A percentile compares a stretch with the other conserved stretches of the same genome.
Conservation (phyloP, 352 stramenopile species). For the Phytophthora palmivora region DNA sequence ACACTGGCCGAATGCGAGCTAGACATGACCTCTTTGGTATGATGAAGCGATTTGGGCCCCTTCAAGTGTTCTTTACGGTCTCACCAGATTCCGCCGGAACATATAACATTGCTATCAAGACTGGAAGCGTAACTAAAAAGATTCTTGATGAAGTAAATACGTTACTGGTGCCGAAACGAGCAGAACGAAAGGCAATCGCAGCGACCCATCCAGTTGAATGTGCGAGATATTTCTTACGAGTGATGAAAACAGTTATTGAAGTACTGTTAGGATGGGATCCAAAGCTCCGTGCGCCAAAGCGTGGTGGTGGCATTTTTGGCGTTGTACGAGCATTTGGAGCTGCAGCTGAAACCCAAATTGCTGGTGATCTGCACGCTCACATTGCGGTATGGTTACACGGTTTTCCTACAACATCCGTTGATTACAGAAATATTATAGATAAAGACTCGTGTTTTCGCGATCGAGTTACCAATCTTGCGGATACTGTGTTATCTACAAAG, state of each 20-base stretch:
- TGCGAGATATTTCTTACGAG: constrained; percentile 26
- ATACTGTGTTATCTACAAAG: too few species aligned
- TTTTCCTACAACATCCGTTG: too few species aligned
- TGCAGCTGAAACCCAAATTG: constrained; percentile 36
- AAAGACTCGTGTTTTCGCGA: too few species aligned
- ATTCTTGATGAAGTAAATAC: constrained; percentile 16
- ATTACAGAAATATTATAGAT: too few species aligned
- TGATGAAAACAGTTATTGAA: constrained; percentile 25
- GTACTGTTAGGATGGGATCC: constrained; percentile 31
- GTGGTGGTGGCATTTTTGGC: constrained; percentile 33
- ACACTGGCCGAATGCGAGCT: constrained; percentile 16
- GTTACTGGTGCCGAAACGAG: constrained; percentile 16
- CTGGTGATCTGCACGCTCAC: too few species aligned
- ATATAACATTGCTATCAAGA: constrained; percentile 23
- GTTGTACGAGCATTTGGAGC: constrained; percentile 33
- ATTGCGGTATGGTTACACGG: too few species aligned
- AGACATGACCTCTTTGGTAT: constrained; percentile 33
- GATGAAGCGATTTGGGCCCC: constrained; percentile 23
- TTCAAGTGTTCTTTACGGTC: constrained; percentile 38
- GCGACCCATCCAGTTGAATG: constrained; percentile 26
- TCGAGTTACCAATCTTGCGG: too few species aligned
- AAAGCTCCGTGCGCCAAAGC: not conserved
- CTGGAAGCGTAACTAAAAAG: not conserved
- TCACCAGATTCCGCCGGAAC: constrained; percentile 33
- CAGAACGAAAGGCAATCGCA: constrained; percentile 22